A percentile compares a stretch with the other conserved stretches of the same genome.
Evolutionary conservation across 495 filamentous ascomycete genomes (phyloP).

Genomic region (Annulohypoxylon stygium): DNA sequence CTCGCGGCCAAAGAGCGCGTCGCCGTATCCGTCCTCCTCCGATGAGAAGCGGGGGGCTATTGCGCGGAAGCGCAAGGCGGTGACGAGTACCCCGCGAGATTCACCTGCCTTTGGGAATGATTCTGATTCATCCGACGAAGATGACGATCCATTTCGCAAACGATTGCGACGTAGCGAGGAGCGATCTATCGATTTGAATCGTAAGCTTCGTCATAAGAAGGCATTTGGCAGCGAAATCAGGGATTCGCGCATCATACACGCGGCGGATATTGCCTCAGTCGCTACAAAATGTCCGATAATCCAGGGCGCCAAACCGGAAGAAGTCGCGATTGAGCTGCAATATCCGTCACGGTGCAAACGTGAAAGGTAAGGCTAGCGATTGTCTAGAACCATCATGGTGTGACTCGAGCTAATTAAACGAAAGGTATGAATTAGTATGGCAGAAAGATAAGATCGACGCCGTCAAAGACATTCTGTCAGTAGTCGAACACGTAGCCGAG

Average conservation of each 20-base stretch:
- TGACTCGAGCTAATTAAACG: slow-evolving; percentile 36
- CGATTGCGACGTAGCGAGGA: slow-evolving; percentile 48
- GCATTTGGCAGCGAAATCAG: slow-evolving; percentile 69
- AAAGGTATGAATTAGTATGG: slow-evolving; percentile 81
- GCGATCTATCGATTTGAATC: slow-evolving; percentile 63
- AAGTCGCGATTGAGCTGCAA: slow-evolving; percentile 71
- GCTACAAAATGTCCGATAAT: slow-evolving; percentile 63
- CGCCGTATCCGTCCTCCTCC: slow-evolving; percentile 54
- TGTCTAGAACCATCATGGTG: slow-evolving; percentile 17
- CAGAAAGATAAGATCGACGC: slow-evolving; percentile 88
- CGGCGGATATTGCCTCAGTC: slow-evolving; percentile 72
- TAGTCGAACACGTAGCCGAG: slow-evolving; percentile 77
- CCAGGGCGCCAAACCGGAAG: slow-evolving; percentile 60
- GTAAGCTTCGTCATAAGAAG: slow-evolving; percentile 70
- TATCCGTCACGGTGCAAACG: slow-evolving; percentile 78
- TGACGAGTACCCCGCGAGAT: slow-evolving; percentile 48
- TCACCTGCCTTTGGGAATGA: slow-evolving; percentile 51
- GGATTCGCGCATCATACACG: slow-evolving; percentile 70
- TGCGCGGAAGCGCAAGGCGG: slow-evolving; percentile 50
- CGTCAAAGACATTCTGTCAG: slow-evolving; percentile 83
- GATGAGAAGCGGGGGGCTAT: slow-evolving; percentile 46
- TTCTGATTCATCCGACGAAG: slow-evolving; percentile 46
- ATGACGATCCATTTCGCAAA: slow-evolving; percentile 45
- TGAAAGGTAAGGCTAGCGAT: slow-evolving; percentile 68
- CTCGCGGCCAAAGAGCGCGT: slow-evolving; percentile 51